A percentile compares a stretch with the other conserved stretches of the same genome.
These are phyloP conservation scores for Sphaerosporella brunnea DNA, from an alignment of 495 filamentous ascomycete genomes.

Conservation along the genomic window DNA sequence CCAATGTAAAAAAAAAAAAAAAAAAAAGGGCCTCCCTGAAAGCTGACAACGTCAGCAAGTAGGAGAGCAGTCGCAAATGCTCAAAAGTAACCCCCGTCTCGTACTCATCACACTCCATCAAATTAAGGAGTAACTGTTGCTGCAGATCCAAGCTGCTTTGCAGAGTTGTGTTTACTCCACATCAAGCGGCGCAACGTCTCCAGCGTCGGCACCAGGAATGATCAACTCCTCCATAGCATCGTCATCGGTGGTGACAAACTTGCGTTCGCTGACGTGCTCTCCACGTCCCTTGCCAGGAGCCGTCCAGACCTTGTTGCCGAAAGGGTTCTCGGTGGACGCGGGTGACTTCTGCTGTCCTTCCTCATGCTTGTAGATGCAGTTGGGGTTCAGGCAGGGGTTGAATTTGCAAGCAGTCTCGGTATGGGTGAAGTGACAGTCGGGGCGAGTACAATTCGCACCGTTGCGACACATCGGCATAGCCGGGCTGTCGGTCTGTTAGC, in stretches of 20 bases:
- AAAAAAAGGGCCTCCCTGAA: background rate
- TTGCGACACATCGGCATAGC: constrained; percentile 72
- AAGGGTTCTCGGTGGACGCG: constrained; percentile 28
- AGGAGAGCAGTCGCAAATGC: too few relatives aligned
- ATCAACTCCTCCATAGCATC: background rate
- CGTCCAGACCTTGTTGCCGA: constrained; percentile 83
- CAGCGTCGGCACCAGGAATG: background rate
- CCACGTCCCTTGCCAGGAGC: constrained; percentile 34
- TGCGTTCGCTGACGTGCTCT: constrained; percentile 71
- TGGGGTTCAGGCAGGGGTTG: constrained; percentile 71
- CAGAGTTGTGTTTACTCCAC: constrained; percentile 2
- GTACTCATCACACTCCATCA: too few relatives aligned
- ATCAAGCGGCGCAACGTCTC: constrained; percentile 4
- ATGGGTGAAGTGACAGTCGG: constrained; percentile 83
- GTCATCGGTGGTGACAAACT: constrained; percentile 49
- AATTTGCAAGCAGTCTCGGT: constrained; percentile 67
- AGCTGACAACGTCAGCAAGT: background rate
- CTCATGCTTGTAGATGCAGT: constrained; percentile 74
- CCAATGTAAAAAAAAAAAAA: background rate
- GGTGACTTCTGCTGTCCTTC: constrained; percentile 62
- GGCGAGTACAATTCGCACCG: constrained; percentile 70
- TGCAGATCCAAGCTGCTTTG: too few relatives aligned
- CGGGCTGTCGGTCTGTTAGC: constrained; percentile 27
- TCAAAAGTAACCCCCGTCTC: too few relatives aligned
- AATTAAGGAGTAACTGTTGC: too few relatives aligned